phyloP scores from a whole-genome alignment of 768 basidiomycete genomes.

The Austroboletus festivus region DNA sequence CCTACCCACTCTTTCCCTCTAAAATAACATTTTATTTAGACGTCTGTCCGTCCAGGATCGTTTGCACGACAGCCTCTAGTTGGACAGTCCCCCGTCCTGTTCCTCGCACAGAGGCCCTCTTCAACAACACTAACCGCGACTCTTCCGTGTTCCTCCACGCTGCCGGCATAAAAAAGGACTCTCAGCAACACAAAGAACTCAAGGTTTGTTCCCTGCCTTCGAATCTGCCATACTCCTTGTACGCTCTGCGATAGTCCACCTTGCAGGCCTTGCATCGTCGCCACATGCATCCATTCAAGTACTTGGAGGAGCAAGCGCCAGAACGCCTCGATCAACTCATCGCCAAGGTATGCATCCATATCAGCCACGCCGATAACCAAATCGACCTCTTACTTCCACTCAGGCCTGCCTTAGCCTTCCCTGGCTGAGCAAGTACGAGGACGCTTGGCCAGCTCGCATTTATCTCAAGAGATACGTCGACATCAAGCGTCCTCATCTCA shows the following conservation, averaged over 20 bases:
- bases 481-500: conserved; percentile 1
- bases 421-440: conserved; percentile 20
- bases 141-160: conserved; percentile 1
- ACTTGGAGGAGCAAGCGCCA: conserved; percentile 15
- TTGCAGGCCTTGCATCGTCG: conserved; percentile 1
- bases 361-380: background rate
- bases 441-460: conserved; percentile 17
- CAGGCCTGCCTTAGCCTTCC: conserved; percentile 12
- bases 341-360: background rate
- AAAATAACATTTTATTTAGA: no score
- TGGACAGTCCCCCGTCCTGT: conserved; percentile 5
- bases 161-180: background rate
- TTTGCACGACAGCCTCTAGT: background rate
- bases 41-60: no score
- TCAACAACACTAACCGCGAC: background rate
- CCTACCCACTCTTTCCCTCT: no score
- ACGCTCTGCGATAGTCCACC: conserved; percentile 2
- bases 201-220: background rate
- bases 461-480: conserved; percentile 22
- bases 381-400: background rate
- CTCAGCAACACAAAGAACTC: conserved; percentile 7
- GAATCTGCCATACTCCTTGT: background rate
- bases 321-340: conserved; percentile 8
- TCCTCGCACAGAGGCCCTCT: background rate
- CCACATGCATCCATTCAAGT: conserved; percentile 13